These are phyloP conservation scores for Oryza glumipatula DNA, from an alignment of 176 grass and related monocot genomes.

Conservation along the genomic window DNA sequence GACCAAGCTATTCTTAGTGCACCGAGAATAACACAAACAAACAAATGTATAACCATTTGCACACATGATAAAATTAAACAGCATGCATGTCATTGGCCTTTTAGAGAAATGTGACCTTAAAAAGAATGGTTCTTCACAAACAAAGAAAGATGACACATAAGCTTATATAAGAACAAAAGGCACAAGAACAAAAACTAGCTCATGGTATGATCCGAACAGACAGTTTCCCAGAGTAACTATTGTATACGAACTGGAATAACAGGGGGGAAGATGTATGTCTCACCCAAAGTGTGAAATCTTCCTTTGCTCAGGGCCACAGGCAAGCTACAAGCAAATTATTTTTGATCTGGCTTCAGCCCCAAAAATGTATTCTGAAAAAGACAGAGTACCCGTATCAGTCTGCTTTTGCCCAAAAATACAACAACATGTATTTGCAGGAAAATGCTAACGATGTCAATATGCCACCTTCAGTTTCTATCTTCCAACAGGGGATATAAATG, in stretches of 20 bases:
- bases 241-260: conserved; percentile 10
- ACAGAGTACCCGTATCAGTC: neutral
- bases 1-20: conserved; percentile 22
- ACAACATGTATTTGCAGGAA: conserved; percentile 1
- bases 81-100: conserved; percentile 1
- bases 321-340: neutral
- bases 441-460: conserved; percentile 7
- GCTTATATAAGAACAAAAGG: conserved; percentile 19
- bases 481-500: neutral
- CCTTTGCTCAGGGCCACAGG: neutral
- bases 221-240: neutral
- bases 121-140: conserved; percentile 3
- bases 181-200: conserved; percentile 8
- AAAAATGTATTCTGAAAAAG: conserved; percentile 29
- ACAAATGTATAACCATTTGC: neutral
- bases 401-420: conserved; percentile 24
- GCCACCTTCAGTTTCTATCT: conserved; percentile 8
- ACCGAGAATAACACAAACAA: conserved; percentile 25
- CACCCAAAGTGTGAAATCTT: conserved; percentile 1
- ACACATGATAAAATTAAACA: conserved; percentile 6
- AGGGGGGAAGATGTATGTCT: neutral
- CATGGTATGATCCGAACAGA: neutral
- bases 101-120: conserved; percentile 12
- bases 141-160: conserved; percentile 15
- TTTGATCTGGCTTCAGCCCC: conserved; percentile 18